Percentiles rank a stretch among this genome's conserved stretches.
Conservation (phyloP, 257 asterid species). For the Rhazya stricta region DNA sequence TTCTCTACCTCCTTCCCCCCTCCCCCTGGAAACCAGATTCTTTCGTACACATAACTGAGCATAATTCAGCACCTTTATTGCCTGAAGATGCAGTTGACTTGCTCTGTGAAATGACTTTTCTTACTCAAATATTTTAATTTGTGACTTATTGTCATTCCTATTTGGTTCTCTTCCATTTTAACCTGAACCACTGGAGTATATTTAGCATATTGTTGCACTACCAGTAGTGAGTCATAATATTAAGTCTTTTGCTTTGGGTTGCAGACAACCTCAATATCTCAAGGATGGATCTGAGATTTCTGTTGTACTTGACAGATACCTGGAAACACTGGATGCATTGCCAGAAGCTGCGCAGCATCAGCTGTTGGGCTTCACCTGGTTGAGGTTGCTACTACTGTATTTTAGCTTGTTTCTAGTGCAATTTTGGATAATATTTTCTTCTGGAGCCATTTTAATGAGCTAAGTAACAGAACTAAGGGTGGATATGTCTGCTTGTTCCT, state of each 20-base stretch:
- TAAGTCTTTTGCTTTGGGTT: constrained; percentile 18
- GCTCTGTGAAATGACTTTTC: neutral
- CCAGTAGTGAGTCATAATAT: neutral
- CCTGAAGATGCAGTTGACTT: neutral
- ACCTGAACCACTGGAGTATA: neutral
- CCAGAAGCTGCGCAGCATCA: constrained; percentile 95
- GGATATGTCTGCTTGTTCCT: constrained; percentile 12
- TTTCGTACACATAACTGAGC: neutral
- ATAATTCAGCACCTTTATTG: neutral
- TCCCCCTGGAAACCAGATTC: neutral
- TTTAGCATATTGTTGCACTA: neutral
- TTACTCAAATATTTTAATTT: neutral
- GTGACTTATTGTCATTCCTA: neutral
- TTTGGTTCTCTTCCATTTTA: neutral
- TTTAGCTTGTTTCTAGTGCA: constrained; percentile 1
- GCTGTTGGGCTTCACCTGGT: constrained; percentile 87
- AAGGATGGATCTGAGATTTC: constrained; percentile 25
- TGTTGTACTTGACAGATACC: constrained; percentile 62
- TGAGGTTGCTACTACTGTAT: constrained; percentile 41
- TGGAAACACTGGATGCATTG: constrained; percentile 93
- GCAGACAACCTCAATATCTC: constrained; percentile 11
- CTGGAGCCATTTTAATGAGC: neutral
- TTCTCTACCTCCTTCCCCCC: neutral
- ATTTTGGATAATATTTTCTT: neutral
- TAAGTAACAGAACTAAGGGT: constrained; percentile 12